phyloP scores from a whole-genome alignment of 1,284 basidiomycete genomes.

The Golubevia pallescens region DNA sequence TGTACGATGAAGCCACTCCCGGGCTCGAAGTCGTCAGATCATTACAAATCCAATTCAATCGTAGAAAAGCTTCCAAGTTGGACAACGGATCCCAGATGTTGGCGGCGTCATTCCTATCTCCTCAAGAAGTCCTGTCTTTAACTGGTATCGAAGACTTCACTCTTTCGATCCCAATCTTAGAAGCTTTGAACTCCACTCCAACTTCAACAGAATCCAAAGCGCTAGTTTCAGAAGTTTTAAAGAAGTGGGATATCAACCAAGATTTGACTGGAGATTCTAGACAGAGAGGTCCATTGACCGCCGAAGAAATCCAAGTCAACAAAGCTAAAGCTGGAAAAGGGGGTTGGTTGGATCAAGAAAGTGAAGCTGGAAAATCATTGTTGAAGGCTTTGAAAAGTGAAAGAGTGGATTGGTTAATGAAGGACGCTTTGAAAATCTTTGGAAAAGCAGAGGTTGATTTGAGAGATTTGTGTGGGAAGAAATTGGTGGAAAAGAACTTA shows the following conservation, averaged over 20 bases:
- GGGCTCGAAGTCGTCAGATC: background rate
- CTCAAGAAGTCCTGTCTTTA: background rate
- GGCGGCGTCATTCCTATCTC: background rate
- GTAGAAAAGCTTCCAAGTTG: background rate
- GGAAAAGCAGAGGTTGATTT: background rate
- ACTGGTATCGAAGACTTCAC: background rate
- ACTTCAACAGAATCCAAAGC: background rate
- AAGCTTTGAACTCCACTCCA: background rate
- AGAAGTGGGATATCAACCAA: background rate
- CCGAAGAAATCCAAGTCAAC: background rate
- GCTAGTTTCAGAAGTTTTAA: background rate
- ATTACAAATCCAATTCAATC: background rate
- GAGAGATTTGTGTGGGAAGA: no score
- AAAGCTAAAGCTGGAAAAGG: background rate
- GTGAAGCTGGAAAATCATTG: background rate
- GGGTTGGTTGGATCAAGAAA: background rate
- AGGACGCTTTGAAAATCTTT: background rate
- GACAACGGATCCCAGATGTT: background rate
- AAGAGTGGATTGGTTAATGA: background rate
- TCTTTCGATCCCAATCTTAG: background rate
- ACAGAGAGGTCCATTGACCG: background rate
- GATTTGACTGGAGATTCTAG: background rate
- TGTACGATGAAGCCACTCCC: background rate
- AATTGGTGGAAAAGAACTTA: no score
- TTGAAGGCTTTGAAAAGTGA: background rate